These are phyloP conservation scores for Ceratocystis variospora DNA, from an alignment of 2,329 filamentous ascomycete genomes.

Conservation along the genomic window DNA sequence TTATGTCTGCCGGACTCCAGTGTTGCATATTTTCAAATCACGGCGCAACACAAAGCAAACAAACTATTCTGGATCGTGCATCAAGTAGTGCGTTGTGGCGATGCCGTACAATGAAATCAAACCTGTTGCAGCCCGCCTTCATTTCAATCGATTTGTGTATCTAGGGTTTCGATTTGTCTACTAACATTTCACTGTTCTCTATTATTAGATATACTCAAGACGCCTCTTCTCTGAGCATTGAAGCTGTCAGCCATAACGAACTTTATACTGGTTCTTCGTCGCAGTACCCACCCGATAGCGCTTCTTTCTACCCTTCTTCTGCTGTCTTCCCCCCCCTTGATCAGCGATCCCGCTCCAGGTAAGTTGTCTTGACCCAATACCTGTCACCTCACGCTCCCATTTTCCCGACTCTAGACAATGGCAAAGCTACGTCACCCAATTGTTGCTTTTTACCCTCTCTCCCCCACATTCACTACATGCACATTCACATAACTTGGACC, in stretches of 20 bases:
- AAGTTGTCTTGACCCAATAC: slow-evolving; percentile 24
- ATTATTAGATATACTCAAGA: slow-evolving; percentile 41
- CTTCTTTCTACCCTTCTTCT: slow-evolving; percentile 36
- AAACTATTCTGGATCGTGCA: slow-evolving; percentile 1
- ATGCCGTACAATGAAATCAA: not conserved
- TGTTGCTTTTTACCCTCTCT: not conserved
- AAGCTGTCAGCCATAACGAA: slow-evolving; percentile 31
- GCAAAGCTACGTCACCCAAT: not conserved
- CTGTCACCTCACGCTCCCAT: not conserved
- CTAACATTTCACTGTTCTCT: slow-evolving; percentile 17
- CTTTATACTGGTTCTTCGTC: slow-evolving; percentile 37
- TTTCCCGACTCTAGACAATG: not conserved
- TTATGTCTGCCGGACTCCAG: not conserved
- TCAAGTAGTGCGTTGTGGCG: slow-evolving; percentile 6
- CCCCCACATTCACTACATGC: not conserved
- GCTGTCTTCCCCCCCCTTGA: slow-evolving; percentile 38
- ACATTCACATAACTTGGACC: not conserved
- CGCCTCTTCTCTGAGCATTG: slow-evolving; percentile 40
- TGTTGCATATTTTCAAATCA: not conserved
- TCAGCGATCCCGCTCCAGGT: slow-evolving; percentile 43
- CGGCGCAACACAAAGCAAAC: not conserved
- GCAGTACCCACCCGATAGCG: slow-evolving; percentile 37
- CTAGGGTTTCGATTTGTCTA: not conserved
- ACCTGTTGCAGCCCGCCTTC: not conserved
- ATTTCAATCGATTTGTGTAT: slow-evolving; percentile 10